A percentile compares a stretch with the other conserved stretches of the same genome.
These are phyloP conservation scores for Tremella mesenterica DNA, from an alignment of 768 basidiomycete genomes.

Conservation along the genomic window DNA sequence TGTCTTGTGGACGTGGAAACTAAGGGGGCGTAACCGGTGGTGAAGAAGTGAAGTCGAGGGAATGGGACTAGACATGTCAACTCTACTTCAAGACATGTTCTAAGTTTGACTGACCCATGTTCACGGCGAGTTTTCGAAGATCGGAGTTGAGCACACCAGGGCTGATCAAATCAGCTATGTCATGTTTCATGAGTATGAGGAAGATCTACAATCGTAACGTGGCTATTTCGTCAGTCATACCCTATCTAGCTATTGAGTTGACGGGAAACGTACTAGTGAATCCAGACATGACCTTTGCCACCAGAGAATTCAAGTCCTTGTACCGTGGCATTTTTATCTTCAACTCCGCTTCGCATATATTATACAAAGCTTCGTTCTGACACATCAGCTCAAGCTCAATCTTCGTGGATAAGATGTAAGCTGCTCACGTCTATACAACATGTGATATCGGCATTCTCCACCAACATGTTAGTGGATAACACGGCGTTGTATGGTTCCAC, in stretches of 20 bases:
- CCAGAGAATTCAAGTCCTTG: conserved; percentile 52
- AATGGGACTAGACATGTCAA: conserved; percentile 61
- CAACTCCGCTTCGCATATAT: conserved; percentile 41
- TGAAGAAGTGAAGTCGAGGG: conserved; percentile 99
- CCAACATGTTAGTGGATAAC: conserved; percentile 39
- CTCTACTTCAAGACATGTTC: neutral
- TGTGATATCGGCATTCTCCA: conserved; percentile 42
- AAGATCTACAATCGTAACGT: conserved; percentile 33
- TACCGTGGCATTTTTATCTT: conserved; percentile 40
- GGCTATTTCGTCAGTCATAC: conserved; percentile 17
- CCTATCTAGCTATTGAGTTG: neutral
- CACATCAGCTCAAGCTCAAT: neutral
- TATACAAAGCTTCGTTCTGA: conserved; percentile 46
- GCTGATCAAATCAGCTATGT: conserved; percentile 14
- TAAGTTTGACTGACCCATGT: conserved; percentile 29
- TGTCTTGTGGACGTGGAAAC: conserved; percentile 15
- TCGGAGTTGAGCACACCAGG: conserved; percentile 44
- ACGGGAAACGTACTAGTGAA: conserved; percentile 54
- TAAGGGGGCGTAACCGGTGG: conserved; percentile 65
- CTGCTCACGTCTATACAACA: conserved; percentile 37
- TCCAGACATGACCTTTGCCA: conserved; percentile 87
- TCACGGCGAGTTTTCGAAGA: conserved; percentile 44
- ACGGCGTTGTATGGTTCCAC: conserved; percentile 44
- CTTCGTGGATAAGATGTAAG: neutral
- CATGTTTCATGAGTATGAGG: neutral